Base-by-base conservation (phyloP, 1,139 yeast species). In the Groenewaldozyma auringiensis region DNA sequence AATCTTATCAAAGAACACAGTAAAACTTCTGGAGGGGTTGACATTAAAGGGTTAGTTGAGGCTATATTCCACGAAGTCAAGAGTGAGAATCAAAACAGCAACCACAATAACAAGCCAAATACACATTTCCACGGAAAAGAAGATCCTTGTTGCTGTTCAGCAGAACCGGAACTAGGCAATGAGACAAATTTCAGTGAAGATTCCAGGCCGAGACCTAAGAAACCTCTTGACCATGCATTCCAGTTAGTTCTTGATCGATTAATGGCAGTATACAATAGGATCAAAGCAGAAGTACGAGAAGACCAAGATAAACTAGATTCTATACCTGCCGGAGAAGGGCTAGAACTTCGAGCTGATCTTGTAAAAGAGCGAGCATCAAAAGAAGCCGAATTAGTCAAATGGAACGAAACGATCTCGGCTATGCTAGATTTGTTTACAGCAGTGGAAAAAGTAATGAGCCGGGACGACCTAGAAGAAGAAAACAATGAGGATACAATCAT, bases 371-470 rank as follows among this genome's bases (percentile, higher is more conserved):
- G 38, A 20, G 38, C 38, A 11, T 14, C 16, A 6, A 16, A 14
- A 18, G 38, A 35, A 4, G 25, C 21, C 21, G 22, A 14, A 14
- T n/a, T 35, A 8, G 20, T n/a, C 14, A 16, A 14, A 18, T 35
- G 38, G 38, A 20, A 20, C n/a, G n/a, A 18, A 20, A 35, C 38
- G 4, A 35, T 35, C 9, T 35, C 38, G 8, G 38, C 38, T 18
- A 8, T 14, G 16, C 25, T 35, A 4, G 38, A 35, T 18, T 20
- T 35, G n/a, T 35, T 20, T 11, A 20, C 38, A 9, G 38, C 38
- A 4, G 21, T 35, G 25, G n/a, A 35, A 11, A 25, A 25, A 11
- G 29, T 25, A 8, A 25, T 25, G 29, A 25, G 11, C 11, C 9
- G 9, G 9, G 11, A 25, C 29, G 11, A 25, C 29, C n/a, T n/a